Evolutionary conservation across 2,329 filamentous ascomycete genomes (phyloP), one percentile per base, ranked within the genome.

Genomic region (Herpotrichia juniperi): DNA sequence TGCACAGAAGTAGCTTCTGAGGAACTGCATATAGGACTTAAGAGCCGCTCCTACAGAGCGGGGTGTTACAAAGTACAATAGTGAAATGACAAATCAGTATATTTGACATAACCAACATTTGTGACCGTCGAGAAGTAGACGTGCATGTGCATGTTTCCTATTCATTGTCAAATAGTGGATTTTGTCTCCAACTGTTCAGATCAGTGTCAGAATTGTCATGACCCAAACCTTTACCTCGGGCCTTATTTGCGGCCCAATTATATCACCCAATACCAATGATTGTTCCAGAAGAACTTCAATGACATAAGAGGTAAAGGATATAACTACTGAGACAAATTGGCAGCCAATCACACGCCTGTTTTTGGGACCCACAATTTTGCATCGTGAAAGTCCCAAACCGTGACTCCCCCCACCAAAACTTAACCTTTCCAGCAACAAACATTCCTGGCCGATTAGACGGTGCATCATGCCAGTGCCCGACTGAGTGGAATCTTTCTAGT

Each of bases 381-480:
- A 51, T 34, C 9, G 24, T 24, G 34, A 50, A 37, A 22, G 26
- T 32, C 19, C 10, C 14, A 17, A 24, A 42, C 24, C 42, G 34
- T 46, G 48, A 51, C 48, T 46, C 42, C 24, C n/a, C 28, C 40
- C 39, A 37, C 39, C 30, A 25, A 26, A 16, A 3, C 19, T 3
- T 10, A 45, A 11, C 7, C 11, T 30, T n/a, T 25, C 26, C n/a
- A 2, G 28, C 16, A 43, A 17, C 12, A 25, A 46, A 3, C n/a
- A n/a, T n/a, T n/a, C n/a, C n/a, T n/a, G n/a, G n/a, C n/a, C n/a
- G n/a, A n/a, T 6, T 14, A 10, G 25, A 34, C 8, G 2, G 6
- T 19, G 25, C 11, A 39, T 24, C 39, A 53, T 50, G 50, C 45
- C 50, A 24, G 24, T 45, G 9, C 50, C 50, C 7, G 45, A 45